phyloP scores from a whole-genome alignment of 2,329 filamentous ascomycete genomes.

The Xylaria sp. region DNA sequence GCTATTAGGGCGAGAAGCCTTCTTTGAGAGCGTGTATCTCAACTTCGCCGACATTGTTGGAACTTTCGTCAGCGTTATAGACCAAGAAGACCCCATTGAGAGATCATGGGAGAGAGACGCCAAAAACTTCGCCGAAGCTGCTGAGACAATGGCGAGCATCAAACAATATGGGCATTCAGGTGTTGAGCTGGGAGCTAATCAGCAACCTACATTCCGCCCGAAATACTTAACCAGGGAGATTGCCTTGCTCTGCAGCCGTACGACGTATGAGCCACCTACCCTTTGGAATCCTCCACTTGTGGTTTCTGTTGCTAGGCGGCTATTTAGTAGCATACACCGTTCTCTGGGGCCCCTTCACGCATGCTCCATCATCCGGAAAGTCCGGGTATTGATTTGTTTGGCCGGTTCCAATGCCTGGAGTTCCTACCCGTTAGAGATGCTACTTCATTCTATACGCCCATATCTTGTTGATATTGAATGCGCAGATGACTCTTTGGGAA shows the following conservation, averaged over 20 bases:
- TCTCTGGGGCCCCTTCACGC: constrained; percentile 82
- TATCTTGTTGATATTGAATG: constrained; percentile 81
- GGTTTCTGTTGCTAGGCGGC: constrained; percentile 65
- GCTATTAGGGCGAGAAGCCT: constrained; percentile 61
- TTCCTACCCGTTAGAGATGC: constrained; percentile 85
- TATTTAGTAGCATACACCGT: constrained; percentile 75
- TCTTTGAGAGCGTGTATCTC: constrained; percentile 56
- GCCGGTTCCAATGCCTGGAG: constrained; percentile 66
- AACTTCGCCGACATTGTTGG: constrained; percentile 75
- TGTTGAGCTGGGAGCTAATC: constrained; percentile 63
- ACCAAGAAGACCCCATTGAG: constrained; percentile 70
- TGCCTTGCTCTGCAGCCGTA: constrained; percentile 68
- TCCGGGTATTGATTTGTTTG: constrained; percentile 74
- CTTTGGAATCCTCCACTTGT: constrained; percentile 75
- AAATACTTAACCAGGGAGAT: constrained; percentile 72
- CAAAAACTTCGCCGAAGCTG: constrained; percentile 51
- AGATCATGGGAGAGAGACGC: constrained; percentile 57
- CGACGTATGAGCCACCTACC: constrained; percentile 55
- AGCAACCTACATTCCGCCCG: constrained; percentile 81
- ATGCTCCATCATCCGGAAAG: constrained; percentile 78
- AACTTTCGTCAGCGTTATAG: constrained; percentile 68
- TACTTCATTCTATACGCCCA: constrained; percentile 71
- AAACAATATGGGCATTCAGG: constrained; percentile 61
- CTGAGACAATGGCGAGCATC: constrained; percentile 63
- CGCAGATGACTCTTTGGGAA: constrained; percentile 81